Percentiles rank a stretch among this genome's conserved stretches.
Evolutionary conservation across 176 grass and related monocot species (phyloP).

Genomic region (Avena insularis): DNA sequence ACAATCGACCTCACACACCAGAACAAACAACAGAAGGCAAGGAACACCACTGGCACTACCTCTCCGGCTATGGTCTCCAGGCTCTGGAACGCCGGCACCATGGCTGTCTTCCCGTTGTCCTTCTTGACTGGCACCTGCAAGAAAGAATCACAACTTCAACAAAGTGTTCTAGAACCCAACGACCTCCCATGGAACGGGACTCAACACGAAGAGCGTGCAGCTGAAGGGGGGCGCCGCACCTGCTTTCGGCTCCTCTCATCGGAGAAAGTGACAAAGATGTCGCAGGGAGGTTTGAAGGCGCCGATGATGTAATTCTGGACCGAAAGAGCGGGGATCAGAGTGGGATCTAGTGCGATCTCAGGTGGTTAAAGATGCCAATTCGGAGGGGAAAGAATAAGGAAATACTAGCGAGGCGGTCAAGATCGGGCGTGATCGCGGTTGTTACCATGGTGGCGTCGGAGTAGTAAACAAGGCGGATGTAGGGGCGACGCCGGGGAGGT

Average conservation of each 20-base stretch:
- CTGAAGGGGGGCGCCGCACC: slow-evolving; percentile 38
- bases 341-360: slow-evolving; percentile 12
- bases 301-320: slow-evolving; percentile 82
- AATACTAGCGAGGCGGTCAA: background rate
- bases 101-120: slow-evolving; percentile 79
- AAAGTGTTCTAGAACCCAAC: background rate
- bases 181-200: too few relatives aligned
- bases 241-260: slow-evolving; percentile 85
- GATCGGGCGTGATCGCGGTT: background rate
- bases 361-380: slow-evolving; percentile 26
- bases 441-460: slow-evolving; percentile 47
- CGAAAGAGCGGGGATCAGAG: slow-evolving; percentile 18
- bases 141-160: background rate
- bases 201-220: background rate
- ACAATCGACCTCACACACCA: slow-evolving; percentile 1
- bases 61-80: slow-evolving; percentile 85
- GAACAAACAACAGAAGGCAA: slow-evolving; percentile 13
- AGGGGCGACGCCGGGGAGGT: background rate
- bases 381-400: slow-evolving; percentile 9
- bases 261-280: slow-evolving; percentile 76
- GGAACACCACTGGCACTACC: slow-evolving; percentile 44
- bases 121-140: slow-evolving; percentile 75
- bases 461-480: too few relatives aligned
- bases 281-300: slow-evolving; percentile 88
- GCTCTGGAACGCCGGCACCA: slow-evolving; percentile 88